Base-by-base conservation (phyloP, 108 stramenopile species). In the Nitzschia sp. region DNA sequence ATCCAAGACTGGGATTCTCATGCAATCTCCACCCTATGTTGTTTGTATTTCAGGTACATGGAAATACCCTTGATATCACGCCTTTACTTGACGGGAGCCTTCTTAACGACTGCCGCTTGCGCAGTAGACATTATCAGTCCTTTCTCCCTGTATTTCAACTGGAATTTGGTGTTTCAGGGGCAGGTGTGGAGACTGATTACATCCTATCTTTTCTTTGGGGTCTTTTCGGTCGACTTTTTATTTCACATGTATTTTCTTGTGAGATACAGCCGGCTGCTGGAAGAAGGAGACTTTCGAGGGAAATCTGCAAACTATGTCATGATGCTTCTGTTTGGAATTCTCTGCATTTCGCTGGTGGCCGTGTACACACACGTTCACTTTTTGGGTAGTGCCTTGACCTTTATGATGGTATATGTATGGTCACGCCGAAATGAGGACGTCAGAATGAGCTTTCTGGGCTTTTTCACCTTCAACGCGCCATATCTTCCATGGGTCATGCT, bases 391-490 rank as follows among this genome's bases (percentile, higher is more conserved):
- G 91, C 97, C 0, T 82, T 99, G 34, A 90, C 97, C 4, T 98
- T 98, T 73, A 97, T 98, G 97, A 98, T 99, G 97, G 85, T 97
- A 0, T 98, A 99, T 70, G 93, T 98, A 5, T 99, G 97, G 97
- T 90, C 91, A 53, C 71, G 91, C 47, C 76, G 91, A 1, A 97
- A 95, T 68, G 85, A 87, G 63, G 84, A 91, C 71, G 86, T 97
- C 58, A 72, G 90, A 42, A 98, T 98, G 98, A 82, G 80, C 48
- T 90, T 99, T 62, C 65, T 99, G 42, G 98, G 97, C 15, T 77
- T 99, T 29, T 81, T 98, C 49, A 86, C 87, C 0, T 99, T 99
- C 75, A 87, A 85, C 47, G 99, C 98, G 15, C 97, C 97, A 2
- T 98, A 98, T 59, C 68, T 99, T 35, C 96, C 98, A 8, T 98